Percentiles rank a stretch among this genome's conserved stretches.
Conservation (phyloP, 2,329 filamentous ascomycete species). For the Epichloe uncinata region DNA sequence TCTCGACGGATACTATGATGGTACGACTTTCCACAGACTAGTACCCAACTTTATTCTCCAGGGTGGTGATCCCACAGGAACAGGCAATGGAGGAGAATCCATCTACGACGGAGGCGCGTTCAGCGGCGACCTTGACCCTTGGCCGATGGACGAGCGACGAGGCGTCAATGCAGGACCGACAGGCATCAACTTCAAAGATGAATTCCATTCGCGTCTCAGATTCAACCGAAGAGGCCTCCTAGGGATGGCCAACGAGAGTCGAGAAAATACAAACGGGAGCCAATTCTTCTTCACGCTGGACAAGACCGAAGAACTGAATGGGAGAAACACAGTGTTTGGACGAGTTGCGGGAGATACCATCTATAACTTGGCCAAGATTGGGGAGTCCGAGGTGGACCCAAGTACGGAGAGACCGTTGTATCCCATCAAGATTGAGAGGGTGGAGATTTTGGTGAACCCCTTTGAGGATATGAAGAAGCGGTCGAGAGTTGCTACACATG, state of each 20-base stretch:
- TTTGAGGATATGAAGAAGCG: conserved; percentile 71
- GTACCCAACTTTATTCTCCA: conserved; percentile 88
- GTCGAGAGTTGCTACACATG: conserved; percentile 40
- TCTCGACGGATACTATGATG: conserved; percentile 88
- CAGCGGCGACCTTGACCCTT: conserved; percentile 57
- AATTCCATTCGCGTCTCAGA: conserved; percentile 83
- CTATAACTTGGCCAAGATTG: conserved; percentile 90
- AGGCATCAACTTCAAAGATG: conserved; percentile 59
- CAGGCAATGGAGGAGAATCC: conserved; percentile 79
- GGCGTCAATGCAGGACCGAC: conserved; percentile 46
- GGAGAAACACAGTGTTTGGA: conserved; percentile 88
- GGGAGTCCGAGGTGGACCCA: conserved; percentile 69
- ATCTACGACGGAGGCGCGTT: conserved; percentile 80
- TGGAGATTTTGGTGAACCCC: conserved; percentile 69
- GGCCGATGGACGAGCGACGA: conserved; percentile 52
- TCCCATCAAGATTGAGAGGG: conserved; percentile 60
- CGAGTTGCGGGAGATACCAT: conserved; percentile 87
- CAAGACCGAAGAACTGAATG: conserved; percentile 71
- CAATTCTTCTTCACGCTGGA: conserved; percentile 95
- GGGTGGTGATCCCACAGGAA: conserved; percentile 87
- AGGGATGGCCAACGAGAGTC: conserved; percentile 89
- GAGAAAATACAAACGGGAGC: conserved; percentile 70
- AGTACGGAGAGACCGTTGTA: conserved; percentile 76
- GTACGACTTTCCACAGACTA: conserved; percentile 86
- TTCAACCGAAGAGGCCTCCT: conserved; percentile 84